Conservation (phyloP, 1,284 basidiomycete genomes). For the Moesziomyces sp. region DNA sequence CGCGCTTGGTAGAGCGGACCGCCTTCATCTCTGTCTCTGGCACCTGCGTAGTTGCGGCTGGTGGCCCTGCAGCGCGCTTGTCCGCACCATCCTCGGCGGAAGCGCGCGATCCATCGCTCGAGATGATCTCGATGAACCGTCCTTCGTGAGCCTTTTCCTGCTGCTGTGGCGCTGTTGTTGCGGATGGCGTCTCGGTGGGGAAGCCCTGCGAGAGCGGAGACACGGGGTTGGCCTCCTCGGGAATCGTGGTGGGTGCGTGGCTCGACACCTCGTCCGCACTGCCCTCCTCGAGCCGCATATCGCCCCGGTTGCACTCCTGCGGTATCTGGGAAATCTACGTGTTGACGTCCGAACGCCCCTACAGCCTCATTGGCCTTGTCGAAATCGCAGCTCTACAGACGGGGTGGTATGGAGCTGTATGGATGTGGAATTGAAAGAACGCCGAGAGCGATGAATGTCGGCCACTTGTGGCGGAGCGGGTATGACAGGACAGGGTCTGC, state of each 20-base stretch:
- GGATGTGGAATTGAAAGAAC: no score
- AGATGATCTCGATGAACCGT: slow-evolving; percentile 43
- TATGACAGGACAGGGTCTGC: no score
- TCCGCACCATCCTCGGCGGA: slow-evolving; percentile 27
- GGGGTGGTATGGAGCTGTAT: no score
- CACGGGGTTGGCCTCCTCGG: slow-evolving; percentile 30
- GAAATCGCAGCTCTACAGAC: no score
- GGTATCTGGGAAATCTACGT: no score
- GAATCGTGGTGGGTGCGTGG: slow-evolving; percentile 30
- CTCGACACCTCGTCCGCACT: slow-evolving; percentile 13
- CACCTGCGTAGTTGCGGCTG: neutral
- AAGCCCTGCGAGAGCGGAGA: slow-evolving; percentile 17
- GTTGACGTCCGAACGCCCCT: no score
- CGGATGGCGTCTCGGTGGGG: slow-evolving; percentile 1
- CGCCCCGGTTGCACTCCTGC: neutral
- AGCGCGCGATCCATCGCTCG: slow-evolving; percentile 34
- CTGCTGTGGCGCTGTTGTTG: neutral
- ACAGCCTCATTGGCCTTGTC: no score
- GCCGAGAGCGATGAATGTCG: no score
- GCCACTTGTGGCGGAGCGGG: no score
- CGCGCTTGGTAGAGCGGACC: slow-evolving; percentile 1
- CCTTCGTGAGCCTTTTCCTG: slow-evolving; percentile 11
- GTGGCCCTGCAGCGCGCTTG: neutral
- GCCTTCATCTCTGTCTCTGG: slow-evolving; percentile 19
- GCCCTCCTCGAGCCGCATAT: slow-evolving; percentile 11